Base-by-base conservation (phyloP, 441 rosid genomes). In the Theobroma grandiflorum region DNA sequence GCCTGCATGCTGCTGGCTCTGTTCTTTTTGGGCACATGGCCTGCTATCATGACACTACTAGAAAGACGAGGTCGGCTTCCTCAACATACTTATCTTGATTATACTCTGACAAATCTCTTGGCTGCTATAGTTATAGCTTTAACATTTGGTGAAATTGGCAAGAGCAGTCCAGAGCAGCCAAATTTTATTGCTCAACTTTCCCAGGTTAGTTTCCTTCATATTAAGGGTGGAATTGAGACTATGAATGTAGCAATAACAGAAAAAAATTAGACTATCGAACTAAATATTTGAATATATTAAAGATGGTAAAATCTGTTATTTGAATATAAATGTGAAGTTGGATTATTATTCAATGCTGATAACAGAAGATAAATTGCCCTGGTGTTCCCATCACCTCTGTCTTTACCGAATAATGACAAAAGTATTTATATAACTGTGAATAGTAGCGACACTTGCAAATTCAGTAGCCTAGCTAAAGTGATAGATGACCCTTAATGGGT, bases 51-150 rank as follows among this genome's bases (percentile, higher is more conserved):
- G 84, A 89, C 96, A 53, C 90, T 90, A 6, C 82, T 91, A 10
- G 98, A 96, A 78, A 87, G 98, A 80, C 87, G 91, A 0, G 99
- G 98, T 4, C 89, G 97, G 43, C 98, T 93, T 81, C 98, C 99
- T 81, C 98, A 94, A 79, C 99, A 95, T 79, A 93, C 92, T 76
- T 95, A 90, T 79, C 97, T 94, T 72, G 97, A 95, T 83, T 94
- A 92, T 79, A 86, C 95, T 26, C 76, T 92, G 82, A 88, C 94
- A 15, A 95, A 91, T 82, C 89, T 94, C 40, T 82, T 93, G 75
- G 94, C 93, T 78, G 97, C 98, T 22, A 66, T 91, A n/a, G 78
- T 96, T 81, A 92, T 94, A 53, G 98, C 97, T 37, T 84, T 92
- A 2, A 93, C 97, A 1, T 87, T 96, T 62, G 97, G 99, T 8